Evolutionary conservation across 345 rosid species (phyloP).

Genomic region (Streptanthus diversifolius): DNA sequence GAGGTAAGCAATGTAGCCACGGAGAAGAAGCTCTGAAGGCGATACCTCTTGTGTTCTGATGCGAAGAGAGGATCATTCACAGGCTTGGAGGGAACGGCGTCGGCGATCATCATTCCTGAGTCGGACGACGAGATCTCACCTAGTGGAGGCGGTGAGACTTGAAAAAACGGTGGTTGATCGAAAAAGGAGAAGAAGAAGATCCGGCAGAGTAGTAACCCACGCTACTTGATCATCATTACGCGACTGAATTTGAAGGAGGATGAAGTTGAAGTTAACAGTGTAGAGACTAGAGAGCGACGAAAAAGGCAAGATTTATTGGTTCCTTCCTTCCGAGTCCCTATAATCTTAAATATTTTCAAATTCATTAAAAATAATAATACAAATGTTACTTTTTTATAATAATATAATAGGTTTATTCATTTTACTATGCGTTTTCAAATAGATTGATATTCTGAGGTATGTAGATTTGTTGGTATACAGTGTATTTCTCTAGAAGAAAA

Average conservation of each 20-base stretch:
- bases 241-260: constrained; percentile 34
- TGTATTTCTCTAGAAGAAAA: too few species aligned
- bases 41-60: constrained; percentile 74
- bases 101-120: constrained; percentile 42
- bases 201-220: neutral
- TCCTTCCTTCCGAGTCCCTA: neutral
- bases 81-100: constrained; percentile 35
- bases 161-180: neutral
- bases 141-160: constrained; percentile 6
- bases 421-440: neutral
- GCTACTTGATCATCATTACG: constrained; percentile 30
- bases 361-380: too few species aligned
- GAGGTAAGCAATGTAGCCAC: constrained; percentile 8
- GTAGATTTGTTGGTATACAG: too few species aligned
- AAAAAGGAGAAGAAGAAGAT: constrained; percentile 19
- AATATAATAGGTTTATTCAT: too few species aligned
- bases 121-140: constrained; percentile 30
- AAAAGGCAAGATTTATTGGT: constrained; percentile 36
- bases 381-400: too few species aligned
- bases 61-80: constrained; percentile 37
- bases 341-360: too few species aligned
- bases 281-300: constrained; percentile 17
- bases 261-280: constrained; percentile 12
- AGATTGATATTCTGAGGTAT: too few species aligned
- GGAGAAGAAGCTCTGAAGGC: neutral